Conservation (phyloP, 2,329 filamentous ascomycete species). For the Didymella glomerata region DNA sequence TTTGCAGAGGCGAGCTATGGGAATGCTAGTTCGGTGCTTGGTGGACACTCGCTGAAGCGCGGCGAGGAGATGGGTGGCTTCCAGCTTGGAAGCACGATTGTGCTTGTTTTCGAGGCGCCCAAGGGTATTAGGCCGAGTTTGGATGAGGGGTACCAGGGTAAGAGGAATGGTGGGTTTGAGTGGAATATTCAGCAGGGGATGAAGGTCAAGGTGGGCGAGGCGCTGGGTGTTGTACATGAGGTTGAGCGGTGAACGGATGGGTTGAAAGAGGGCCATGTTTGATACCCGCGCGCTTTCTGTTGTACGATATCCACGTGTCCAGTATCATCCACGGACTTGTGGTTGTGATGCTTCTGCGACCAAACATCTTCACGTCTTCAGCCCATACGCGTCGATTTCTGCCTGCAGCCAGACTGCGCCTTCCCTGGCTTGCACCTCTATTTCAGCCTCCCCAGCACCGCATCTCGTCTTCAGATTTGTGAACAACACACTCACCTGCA, state of each 20-base stretch:
- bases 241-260: background rate
- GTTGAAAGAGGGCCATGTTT: background rate
- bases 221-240: conserved; percentile 75
- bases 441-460: too few species aligned
- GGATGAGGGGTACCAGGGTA: conserved; percentile 64
- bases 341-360: too few species aligned
- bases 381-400: too few species aligned
- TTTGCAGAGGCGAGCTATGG: conserved; percentile 92
- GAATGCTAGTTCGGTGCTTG: conserved; percentile 76
- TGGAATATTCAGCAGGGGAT: conserved; percentile 91
- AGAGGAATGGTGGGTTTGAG: conserved; percentile 74
- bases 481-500: too few species aligned
- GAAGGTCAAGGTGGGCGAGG: conserved; percentile 87
- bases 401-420: too few species aligned
- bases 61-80: conserved; percentile 99
- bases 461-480: too few species aligned
- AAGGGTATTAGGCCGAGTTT: conserved; percentile 64
- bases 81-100: conserved; percentile 92
- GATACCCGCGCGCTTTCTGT: background rate
- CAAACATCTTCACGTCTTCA: too few species aligned
- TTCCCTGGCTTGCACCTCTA: too few species aligned
- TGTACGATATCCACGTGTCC: background rate
- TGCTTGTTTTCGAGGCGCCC: conserved; percentile 95
- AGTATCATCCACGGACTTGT: too few species aligned
- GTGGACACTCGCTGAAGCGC: conserved; percentile 81